Evolutionary conservation across 2,329 filamentous ascomycete species (phyloP).

Genomic region (Neurospora sp.): DNA sequence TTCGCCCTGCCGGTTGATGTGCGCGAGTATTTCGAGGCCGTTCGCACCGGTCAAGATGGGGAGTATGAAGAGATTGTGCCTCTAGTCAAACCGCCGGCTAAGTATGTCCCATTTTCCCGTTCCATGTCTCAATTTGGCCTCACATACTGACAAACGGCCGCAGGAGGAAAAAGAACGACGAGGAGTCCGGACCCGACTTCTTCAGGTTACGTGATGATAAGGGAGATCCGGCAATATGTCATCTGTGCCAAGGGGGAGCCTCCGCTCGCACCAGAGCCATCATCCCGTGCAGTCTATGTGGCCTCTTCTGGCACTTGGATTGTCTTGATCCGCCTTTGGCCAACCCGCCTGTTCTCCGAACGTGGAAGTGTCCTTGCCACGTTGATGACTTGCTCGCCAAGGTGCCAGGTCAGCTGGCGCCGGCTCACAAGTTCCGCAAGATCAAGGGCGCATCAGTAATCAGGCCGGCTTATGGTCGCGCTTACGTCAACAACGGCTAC

Average conservation of each 20-base stretch:
- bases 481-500: conserved; percentile 59
- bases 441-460: conserved; percentile 45
- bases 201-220: conserved; percentile 62
- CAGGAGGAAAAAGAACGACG: conserved; percentile 46
- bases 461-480: conserved; percentile 47
- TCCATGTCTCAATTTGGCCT: not conserved
- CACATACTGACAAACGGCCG: conserved; percentile 21
- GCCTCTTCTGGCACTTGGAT: conserved; percentile 81
- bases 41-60: conserved; percentile 65
- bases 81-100: conserved; percentile 53
- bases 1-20: conserved; percentile 64
- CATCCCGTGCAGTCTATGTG: conserved; percentile 77
- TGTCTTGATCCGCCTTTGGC: conserved; percentile 80
- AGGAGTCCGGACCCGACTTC: conserved; percentile 57
- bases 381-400: conserved; percentile 62
- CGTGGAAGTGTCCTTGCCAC: conserved; percentile 86
- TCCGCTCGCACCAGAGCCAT: conserved; percentile 57
- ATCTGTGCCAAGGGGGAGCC: conserved; percentile 57
- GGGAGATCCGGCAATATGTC: conserved; percentile 68
- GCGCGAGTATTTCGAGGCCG: conserved; percentile 69
- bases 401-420: conserved; percentile 45
- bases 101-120: conserved; percentile 24
- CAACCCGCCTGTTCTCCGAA: conserved; percentile 64
- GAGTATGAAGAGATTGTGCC: conserved; percentile 64
- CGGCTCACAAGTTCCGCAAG: conserved; percentile 52